Percentiles rank a stretch among this genome's conserved stretches.
Conservation (phyloP, 106 monocot genomes). For the Dendrobium catenatum region DNA sequence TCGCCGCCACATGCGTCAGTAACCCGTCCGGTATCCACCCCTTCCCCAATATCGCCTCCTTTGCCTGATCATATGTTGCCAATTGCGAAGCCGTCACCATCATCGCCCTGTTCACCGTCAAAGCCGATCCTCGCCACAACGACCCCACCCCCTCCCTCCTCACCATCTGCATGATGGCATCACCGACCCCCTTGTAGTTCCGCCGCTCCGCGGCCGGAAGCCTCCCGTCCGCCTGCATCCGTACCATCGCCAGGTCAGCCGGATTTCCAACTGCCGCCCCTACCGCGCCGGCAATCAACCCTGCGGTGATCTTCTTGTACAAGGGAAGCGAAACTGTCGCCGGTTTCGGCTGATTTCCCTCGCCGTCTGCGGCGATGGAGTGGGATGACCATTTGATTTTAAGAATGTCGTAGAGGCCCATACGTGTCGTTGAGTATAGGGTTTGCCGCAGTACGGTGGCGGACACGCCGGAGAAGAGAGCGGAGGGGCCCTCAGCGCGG, state of each 20-base stretch:
- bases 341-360: not conserved
- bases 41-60: slow-evolving; percentile 34
- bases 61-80: slow-evolving; percentile 60
- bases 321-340: slow-evolving; percentile 25
- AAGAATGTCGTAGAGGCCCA: slow-evolving; percentile 60
- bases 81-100: slow-evolving; percentile 51
- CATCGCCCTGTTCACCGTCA: slow-evolving; percentile 68
- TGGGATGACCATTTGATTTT: slow-evolving; percentile 39
- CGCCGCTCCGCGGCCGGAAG: slow-evolving; percentile 44
- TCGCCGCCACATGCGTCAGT: slow-evolving; percentile 50
- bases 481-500: slow-evolving; percentile 43
- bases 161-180: slow-evolving; percentile 49
- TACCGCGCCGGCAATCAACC: slow-evolving; percentile 51
- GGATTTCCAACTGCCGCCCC: slow-evolving; percentile 70
- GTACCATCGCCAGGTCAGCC: slow-evolving; percentile 73
- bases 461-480: slow-evolving; percentile 66
- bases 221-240: slow-evolving; percentile 76
- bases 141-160: slow-evolving; percentile 31
- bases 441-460: slow-evolving; percentile 68
- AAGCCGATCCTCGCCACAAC: slow-evolving; percentile 46
- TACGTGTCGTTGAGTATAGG: slow-evolving; percentile 69
- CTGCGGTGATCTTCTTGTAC: slow-evolving; percentile 62
- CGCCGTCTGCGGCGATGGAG: not conserved
- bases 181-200: slow-evolving; percentile 48
- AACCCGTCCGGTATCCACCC: slow-evolving; percentile 32